Evolutionary conservation across 2,329 filamentous ascomycete species (phyloP), one percentile per base, ranked within the genome.

Genomic region (Corynespora cassiicola): DNA sequence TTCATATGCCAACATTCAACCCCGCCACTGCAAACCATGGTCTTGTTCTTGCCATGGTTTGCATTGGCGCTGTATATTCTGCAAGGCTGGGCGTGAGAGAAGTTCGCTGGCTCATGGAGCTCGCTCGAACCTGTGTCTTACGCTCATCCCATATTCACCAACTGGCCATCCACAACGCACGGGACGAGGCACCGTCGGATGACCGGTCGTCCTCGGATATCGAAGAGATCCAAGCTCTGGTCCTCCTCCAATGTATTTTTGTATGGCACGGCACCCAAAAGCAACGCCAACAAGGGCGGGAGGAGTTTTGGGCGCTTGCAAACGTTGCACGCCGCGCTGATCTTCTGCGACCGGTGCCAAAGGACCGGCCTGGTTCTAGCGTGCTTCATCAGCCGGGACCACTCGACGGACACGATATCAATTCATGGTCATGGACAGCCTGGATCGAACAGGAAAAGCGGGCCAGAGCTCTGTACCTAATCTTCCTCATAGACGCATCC

Each of bases 401-500:
- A 7, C 40, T 64, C 5, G 58, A 58, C 23, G 54, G 54, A 10
- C 72, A 78, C 35, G 72, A 76, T 39, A 61, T 75, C 6, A 70
- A 75, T 16, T 71, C 74, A 23, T 88, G 86, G 68, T 76, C 83
- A 44, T 90, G 86, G 86, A 60, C 62, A 14, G 64, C 70, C 4
- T 90, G 86, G 86, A 72, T 87, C 21, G 81, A 85, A 45, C 86
- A 89, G 54, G 87, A 90, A 68, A 82, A 80, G 58, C 79, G 85
- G 26, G 79, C 80, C 19, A 77, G 86, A 25, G 66, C 84, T 12
- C 79, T 87, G 75, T 83, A 83, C 54, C 76, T 81, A 53, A 75
- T 88, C 3, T 84, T 83, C 56, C 68, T 88, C 12, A 73, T 79
- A 21, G 86, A 89, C 56, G 75, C 78, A 11, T 80, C 84, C 8